Percentiles rank a stretch among this genome's conserved stretches.
Evolutionary conservation across 2,329 filamentous ascomycete species (phyloP).

Genomic region (Berkeleyomyces rouxiae): DNA sequence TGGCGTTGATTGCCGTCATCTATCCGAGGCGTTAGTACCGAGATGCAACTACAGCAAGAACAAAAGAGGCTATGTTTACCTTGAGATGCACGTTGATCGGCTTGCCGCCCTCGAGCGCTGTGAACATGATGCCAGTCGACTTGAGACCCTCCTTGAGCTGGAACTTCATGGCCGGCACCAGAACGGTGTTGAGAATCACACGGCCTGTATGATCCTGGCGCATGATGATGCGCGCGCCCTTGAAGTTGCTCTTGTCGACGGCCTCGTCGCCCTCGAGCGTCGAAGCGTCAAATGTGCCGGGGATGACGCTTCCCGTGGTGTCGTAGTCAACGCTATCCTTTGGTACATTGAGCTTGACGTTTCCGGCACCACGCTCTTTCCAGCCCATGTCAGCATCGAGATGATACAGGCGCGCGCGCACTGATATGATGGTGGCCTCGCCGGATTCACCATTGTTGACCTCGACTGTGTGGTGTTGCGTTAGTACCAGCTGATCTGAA

Average conservation of each 20-base stretch:
- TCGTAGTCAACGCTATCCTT: slow-evolving; percentile 39
- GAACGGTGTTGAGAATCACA: slow-evolving; percentile 69
- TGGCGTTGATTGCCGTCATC: slow-evolving; percentile 38
- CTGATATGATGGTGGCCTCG: slow-evolving; percentile 57
- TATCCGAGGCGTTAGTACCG: slow-evolving; percentile 27
- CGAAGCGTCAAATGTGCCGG: slow-evolving; percentile 40
- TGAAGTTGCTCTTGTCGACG: slow-evolving; percentile 18
- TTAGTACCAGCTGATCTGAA: background rate
- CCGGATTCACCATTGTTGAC: slow-evolving; percentile 78
- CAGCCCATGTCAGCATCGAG: slow-evolving; percentile 58
- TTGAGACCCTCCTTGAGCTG: slow-evolving; percentile 61
- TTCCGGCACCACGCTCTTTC: slow-evolving; percentile 78
- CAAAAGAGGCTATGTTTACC: slow-evolving; percentile 24
- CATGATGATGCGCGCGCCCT: slow-evolving; percentile 63
- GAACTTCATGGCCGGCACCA: slow-evolving; percentile 65
- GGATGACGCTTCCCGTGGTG: slow-evolving; percentile 31
- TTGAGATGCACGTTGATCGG: slow-evolving; percentile 45
- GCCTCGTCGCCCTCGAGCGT: slow-evolving; percentile 21
- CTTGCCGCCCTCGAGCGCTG: slow-evolving; percentile 41
- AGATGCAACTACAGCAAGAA: background rate
- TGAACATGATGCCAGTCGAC: slow-evolving; percentile 50
- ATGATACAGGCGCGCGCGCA: slow-evolving; percentile 71
- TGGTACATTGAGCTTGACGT: slow-evolving; percentile 68
- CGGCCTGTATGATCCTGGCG: slow-evolving; percentile 78
- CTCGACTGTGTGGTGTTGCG: slow-evolving; percentile 30